Evolutionary conservation across 2,329 filamentous ascomycete species (phyloP), one percentile per base, ranked within the genome.

Genomic region (Colletotrichum lentis): DNA sequence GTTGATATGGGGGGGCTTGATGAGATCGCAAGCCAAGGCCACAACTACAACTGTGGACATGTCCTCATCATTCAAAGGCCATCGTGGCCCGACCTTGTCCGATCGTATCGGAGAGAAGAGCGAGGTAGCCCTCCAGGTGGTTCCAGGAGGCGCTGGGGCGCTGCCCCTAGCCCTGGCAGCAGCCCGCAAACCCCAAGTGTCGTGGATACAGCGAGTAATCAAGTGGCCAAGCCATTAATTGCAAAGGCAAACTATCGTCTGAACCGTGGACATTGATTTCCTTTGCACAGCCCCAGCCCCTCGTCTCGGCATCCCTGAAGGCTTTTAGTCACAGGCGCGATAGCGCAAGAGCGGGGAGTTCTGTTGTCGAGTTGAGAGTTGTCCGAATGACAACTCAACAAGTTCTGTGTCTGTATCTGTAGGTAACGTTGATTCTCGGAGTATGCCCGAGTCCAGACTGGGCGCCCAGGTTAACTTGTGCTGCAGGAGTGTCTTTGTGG

Each of bases 401-500:
- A 56, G 27, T 49, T 47, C 27, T 44, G 46, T 43, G n/a, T 3
- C 18, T 59, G 43, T 10, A 18, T 52, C 37, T 63, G 52, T 24
- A 37, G 24, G 62, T 57, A 66, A 61, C 56, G 27, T 66, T 66
- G 56, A 56, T 50, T 18, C 35, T 68, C 62, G 66, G 66, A 66
- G 64, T 60, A 56, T 69, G 66, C 55, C 66, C 66, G 66, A 61
- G 43, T 55, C 62, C 49, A 46, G 62, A 59, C 65, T 50, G 62
- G 49, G n/a, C n/a, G 54, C 41, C 43, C 27, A 39, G 10, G 47
- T 49, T 37, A 43, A 69, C 52, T 54, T 5, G 47, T 22, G 39
- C 53, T 69, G 66, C 56, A 66, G 55, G 52, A 37, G 64, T 54
- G 49, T 44, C 27, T 50, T 20, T 39, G 24, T 31, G 41, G 50